These are phyloP conservation scores for Nyssa sinensis DNA, from an alignment of 148 eudicot species.

Conservation along the genomic window DNA sequence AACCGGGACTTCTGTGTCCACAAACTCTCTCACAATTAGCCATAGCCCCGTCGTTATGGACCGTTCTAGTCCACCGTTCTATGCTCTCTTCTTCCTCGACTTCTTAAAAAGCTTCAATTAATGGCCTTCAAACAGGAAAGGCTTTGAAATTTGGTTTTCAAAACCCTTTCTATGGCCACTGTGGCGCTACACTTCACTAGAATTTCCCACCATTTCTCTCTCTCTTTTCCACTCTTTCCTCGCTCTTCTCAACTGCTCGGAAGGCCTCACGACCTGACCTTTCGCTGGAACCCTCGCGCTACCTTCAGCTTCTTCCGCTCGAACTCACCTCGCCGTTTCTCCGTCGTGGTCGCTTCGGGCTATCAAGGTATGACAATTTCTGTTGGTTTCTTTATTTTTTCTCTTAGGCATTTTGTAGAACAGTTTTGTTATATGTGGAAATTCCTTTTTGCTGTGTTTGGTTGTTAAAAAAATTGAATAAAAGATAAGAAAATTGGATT, in stretches of 20 bases:
- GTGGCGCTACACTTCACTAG: conserved; percentile 29
- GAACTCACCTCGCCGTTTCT: conserved; percentile 21
- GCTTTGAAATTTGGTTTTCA: too few species aligned
- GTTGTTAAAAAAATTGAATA: not conserved
- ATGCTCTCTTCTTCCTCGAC: too few species aligned
- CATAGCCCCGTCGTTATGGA: too few species aligned
- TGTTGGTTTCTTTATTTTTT: conserved; percentile 1
- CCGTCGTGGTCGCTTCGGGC: conserved; percentile 26
- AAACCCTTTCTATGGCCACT: conserved; percentile 33
- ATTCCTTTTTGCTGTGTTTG: not conserved
- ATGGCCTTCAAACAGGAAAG: too few species aligned
- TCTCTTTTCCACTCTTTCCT: conserved; percentile 22
- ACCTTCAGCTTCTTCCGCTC: conserved; percentile 9
- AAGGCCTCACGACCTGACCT: conserved; percentile 26
- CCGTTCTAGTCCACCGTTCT: too few species aligned
- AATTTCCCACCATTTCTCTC: conserved; percentile 30
- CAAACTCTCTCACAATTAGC: too few species aligned
- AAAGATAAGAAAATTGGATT: not conserved
- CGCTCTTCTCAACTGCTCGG: conserved; percentile 19
- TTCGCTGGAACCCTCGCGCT: conserved; percentile 19
- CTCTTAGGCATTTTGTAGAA: conserved; percentile 5
- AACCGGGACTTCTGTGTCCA: too few species aligned
- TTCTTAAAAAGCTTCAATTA: too few species aligned
- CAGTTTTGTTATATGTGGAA: not conserved
- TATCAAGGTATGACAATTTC: conserved; percentile 18